A percentile compares a stretch with the other conserved stretches of the same genome.
phyloP scores from a whole-genome alignment of 192 early-diverging fungal genomes.

The Rhizoclosmatium sp. region DNA sequence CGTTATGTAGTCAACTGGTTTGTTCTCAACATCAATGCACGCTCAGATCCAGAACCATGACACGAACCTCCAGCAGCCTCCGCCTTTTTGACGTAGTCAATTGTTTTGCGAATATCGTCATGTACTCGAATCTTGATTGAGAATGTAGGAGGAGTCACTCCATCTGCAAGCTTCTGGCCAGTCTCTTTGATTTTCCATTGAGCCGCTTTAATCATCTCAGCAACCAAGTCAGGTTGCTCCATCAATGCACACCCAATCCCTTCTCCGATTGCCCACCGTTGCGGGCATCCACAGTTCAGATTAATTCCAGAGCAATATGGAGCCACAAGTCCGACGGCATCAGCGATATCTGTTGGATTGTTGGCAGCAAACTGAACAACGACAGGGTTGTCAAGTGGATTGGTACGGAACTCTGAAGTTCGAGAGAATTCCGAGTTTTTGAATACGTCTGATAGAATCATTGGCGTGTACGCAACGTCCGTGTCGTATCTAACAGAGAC shows the following conservation, averaged over 20 bases:
- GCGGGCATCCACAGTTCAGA: conserved; percentile 94
- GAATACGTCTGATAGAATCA: conserved; percentile 96
- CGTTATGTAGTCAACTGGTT: conserved; percentile 77
- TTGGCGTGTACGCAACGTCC: conserved; percentile 92
- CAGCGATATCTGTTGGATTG: conserved; percentile 78
- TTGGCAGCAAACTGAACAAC: conserved; percentile 95
- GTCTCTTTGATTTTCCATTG: conserved; percentile 57
- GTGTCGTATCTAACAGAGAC: conserved; percentile 72
- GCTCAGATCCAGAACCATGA: not conserved
- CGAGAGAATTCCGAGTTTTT: conserved; percentile 82
- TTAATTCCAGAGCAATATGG: conserved; percentile 62
- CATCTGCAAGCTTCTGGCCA: conserved; percentile 52
- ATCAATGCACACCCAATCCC: conserved; percentile 86
- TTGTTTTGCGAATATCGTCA: conserved; percentile 73
- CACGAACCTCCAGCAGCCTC: conserved; percentile 71
- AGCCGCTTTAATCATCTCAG: conserved; percentile 86
- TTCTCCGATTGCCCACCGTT: conserved; percentile 94
- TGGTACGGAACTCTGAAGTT: conserved; percentile 83
- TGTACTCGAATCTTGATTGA: conserved; percentile 90
- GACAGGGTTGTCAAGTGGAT: conserved; percentile 79
- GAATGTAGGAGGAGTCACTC: conserved; percentile 62
- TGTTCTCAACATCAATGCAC: not conserved
- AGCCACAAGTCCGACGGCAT: conserved; percentile 83
- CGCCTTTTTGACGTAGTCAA: conserved; percentile 85
- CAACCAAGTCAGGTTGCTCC: conserved; percentile 87